These are phyloP conservation scores for Syncephalis fuscata DNA, from an alignment of 371 early-diverging fungal genomes.

Conservation along the genomic window DNA sequence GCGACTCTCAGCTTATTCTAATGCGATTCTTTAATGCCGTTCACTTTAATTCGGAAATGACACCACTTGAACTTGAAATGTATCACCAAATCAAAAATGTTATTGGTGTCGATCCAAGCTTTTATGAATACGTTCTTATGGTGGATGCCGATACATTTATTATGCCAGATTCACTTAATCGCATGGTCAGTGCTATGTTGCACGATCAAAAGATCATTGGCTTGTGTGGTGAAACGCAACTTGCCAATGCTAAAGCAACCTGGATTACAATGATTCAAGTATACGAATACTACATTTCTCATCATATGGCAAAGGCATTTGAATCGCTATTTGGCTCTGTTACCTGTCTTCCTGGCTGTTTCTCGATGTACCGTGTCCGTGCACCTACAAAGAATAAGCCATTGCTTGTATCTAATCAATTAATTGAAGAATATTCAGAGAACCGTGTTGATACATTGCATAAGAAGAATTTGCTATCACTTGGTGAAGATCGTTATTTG, in stretches of 20 bases:
- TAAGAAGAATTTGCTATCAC: conserved; percentile 69
- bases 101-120: conserved; percentile 70
- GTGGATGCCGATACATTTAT: conserved; percentile 55
- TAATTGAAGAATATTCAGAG: conserved; percentile 85
- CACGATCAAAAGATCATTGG: conserved; percentile 70
- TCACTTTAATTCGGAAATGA: conserved; percentile 77
- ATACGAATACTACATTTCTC: conserved; percentile 77
- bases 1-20: conserved; percentile 98
- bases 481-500: conserved; percentile 79
- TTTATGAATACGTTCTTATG: conserved; percentile 43
- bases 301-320: conserved; percentile 71
- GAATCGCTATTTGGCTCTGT: conserved; percentile 70
- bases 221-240: conserved; percentile 68
- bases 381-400: conserved; percentile 35
- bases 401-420: conserved; percentile 42
- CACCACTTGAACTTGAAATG: conserved; percentile 84
- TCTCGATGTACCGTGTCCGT: conserved; percentile 70
- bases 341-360: conserved; percentile 86
- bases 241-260: conserved; percentile 73
- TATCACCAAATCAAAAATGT: conserved; percentile 78
- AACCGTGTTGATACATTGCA: conserved; percentile 95
- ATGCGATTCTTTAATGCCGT: conserved; percentile 98
- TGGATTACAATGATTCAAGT: conserved; percentile 92
- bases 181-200: conserved; percentile 57
- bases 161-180: conserved; percentile 39